Base-by-base conservation (phyloP, 129 eudicot species). In the Lactuca saligna region DNA sequence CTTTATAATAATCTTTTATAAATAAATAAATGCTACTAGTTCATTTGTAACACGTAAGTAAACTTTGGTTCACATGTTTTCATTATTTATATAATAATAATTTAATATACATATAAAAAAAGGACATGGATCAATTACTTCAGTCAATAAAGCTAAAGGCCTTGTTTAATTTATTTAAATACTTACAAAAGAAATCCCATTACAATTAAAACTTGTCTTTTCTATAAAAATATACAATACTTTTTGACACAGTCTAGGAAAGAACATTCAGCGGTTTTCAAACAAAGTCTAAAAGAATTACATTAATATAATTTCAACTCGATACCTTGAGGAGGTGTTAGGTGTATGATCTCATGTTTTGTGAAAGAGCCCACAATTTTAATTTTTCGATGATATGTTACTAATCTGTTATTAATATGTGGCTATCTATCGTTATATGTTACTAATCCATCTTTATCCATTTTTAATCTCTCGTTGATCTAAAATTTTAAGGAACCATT, bases 61-160 rank as follows among this genome's bases (percentile, higher is more conserved):
- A 53, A 17, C 56, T 17, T 37, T 38, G 70, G 63, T 72, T 72
- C 77, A 62, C 70, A 51, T 62, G 39, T 61, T 34, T 72, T 5
- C n/a, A 9, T 25, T 38, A 7, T 53, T 73, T 9, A 53, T 53
- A 53, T n/a, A 63, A 13, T 17, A 50, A 15, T 35, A 51, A 54
- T 25, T 25, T 25, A 25, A 25, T 25, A 25, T 25, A 25, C 29
- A 7, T 35, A 72, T 41, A 44, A 33, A 42, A 58, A 54, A n/a
- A 15, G 57, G 60, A 46, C 57, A 33, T 34, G 68, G 25, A 16
- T 31, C 31, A 6, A 57, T 70, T 61, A 35, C 77, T 14, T 73
- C 33, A 61, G 66, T 59, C 76, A 61, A 61, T 67, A 60, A 71
- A 68, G 72, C 51, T 17, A 68, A 68, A 68, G 53, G 38, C 51